Percentiles rank a stretch among this genome's conserved stretches.
phyloP scores from a whole-genome alignment of 106 monocot species.

The Dendrobium catenatum region DNA sequence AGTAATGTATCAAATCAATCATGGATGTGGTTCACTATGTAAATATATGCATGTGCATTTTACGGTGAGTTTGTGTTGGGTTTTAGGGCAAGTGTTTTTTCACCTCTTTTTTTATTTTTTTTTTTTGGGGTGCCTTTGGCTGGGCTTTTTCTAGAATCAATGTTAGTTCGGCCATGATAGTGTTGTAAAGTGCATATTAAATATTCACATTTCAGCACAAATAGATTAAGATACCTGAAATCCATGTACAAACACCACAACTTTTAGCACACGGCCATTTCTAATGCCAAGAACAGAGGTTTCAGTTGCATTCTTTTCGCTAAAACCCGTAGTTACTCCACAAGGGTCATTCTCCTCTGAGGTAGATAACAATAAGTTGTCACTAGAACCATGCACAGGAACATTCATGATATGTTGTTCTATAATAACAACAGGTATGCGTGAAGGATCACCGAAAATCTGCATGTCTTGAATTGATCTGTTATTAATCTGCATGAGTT shows the following conservation, averaged over 20 bases:
- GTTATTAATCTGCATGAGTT: slow-evolving; percentile 65
- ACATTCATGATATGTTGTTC: slow-evolving; percentile 81
- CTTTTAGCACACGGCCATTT: slow-evolving; percentile 44
- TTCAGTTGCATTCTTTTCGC: slow-evolving; percentile 25
- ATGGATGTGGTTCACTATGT: not conserved
- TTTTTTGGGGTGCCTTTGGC: not conserved
- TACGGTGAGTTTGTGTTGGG: not conserved
- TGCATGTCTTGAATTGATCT: slow-evolving; percentile 90
- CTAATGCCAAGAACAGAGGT: slow-evolving; percentile 27
- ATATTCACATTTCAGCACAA: not conserved
- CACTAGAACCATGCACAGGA: slow-evolving; percentile 38
- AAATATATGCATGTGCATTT: not conserved
- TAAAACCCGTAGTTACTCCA: slow-evolving; percentile 12
- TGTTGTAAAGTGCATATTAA: not conserved
- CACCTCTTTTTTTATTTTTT: not conserved
- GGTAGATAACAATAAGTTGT: slow-evolving; percentile 21
- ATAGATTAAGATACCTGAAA: slow-evolving; percentile 62
- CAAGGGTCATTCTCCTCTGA: slow-evolving; percentile 27
- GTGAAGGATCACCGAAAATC: slow-evolving; percentile 86
- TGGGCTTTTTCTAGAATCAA: not conserved
- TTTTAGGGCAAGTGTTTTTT: not conserved
- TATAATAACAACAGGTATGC: slow-evolving; percentile 70
- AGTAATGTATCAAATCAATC: not conserved
- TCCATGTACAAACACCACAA: slow-evolving; percentile 96
- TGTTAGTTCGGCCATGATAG: not conserved